A percentile compares a stretch with the other conserved stretches of the same genome.
These are phyloP conservation scores for Vitis rupestris DNA, from an alignment of 164 flowering plant species.

Conservation along the genomic window DNA sequence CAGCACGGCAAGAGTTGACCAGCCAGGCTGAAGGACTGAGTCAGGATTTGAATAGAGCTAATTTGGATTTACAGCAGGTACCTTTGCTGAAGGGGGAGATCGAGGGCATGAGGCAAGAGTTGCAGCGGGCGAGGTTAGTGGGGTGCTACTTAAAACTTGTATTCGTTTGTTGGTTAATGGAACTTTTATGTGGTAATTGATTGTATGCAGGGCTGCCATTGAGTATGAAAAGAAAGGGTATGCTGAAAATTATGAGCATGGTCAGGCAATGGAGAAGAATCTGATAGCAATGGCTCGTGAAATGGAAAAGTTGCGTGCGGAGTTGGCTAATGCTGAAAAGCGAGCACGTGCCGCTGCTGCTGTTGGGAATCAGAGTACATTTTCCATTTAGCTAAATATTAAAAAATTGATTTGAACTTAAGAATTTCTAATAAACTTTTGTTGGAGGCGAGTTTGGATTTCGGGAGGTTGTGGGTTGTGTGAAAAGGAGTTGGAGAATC, in stretches of 20 bases:
- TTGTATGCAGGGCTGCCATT: constrained; percentile 61
- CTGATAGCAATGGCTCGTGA: constrained; percentile 48
- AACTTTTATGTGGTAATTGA: too few relatives aligned
- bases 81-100: not conserved
- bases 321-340: constrained; percentile 70
- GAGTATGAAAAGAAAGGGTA: constrained; percentile 63
- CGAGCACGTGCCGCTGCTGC: constrained; percentile 54
- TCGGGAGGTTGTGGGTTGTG: too few relatives aligned
- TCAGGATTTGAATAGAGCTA: not conserved
- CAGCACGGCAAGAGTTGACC: constrained; percentile 30
- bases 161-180: too few relatives aligned
- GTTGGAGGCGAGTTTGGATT: not conserved
- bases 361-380: constrained; percentile 50
- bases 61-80: not conserved
- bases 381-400: not conserved
- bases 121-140: constrained; percentile 6
- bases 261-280: constrained; percentile 58
- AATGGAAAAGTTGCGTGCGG: constrained; percentile 51
- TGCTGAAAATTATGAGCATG: constrained; percentile 50
- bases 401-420: too few relatives aligned
- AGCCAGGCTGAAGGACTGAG: constrained; percentile 14
- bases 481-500: too few relatives aligned
- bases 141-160: too few relatives aligned
- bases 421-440: not conserved
- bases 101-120: constrained; percentile 1